Percentiles rank a stretch among this genome's conserved stretches.
These are phyloP conservation scores for Xanthoconium separans DNA, from an alignment of 1,284 basidiomycete species.

Conservation along the genomic window DNA sequence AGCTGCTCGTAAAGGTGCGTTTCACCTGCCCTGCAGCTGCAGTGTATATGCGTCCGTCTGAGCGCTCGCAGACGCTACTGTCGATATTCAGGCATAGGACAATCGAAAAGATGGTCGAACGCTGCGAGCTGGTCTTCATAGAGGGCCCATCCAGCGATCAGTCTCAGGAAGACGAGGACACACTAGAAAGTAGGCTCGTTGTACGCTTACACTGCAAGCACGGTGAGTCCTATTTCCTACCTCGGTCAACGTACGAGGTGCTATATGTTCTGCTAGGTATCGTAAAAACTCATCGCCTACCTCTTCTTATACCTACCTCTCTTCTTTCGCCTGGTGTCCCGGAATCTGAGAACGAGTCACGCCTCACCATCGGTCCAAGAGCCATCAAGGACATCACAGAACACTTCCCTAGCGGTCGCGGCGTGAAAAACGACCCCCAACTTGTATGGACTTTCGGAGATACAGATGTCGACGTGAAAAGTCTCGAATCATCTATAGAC, in stretches of 20 bases:
- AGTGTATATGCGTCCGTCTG: constrained; percentile 1
- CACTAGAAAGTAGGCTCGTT: constrained; percentile 67
- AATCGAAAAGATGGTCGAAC: constrained; percentile 71
- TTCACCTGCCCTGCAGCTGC: not conserved
- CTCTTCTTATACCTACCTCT: constrained; percentile 55
- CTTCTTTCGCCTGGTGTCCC: constrained; percentile 62
- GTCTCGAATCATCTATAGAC: constrained; percentile 63
- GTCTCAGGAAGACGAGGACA: constrained; percentile 53
- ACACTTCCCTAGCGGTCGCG: constrained; percentile 66
- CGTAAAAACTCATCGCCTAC: constrained; percentile 73
- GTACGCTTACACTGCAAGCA: constrained; percentile 78
- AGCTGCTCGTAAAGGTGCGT: constrained; percentile 65
- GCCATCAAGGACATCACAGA: constrained; percentile 76
- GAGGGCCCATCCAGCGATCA: constrained; percentile 45
- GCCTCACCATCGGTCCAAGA: constrained; percentile 65
- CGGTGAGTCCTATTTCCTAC: constrained; percentile 42
- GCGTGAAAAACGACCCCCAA: constrained; percentile 67
- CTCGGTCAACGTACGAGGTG: not conserved
- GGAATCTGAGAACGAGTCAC: constrained; percentile 56
- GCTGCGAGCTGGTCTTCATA: constrained; percentile 68
- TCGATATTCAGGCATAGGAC: constrained; percentile 71
- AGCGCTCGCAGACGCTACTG: constrained; percentile 53
- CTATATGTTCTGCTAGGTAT: constrained; percentile 50
- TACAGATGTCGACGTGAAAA: constrained; percentile 64
- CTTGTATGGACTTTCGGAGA: constrained; percentile 73